phyloP scores from a whole-genome alignment of 1,284 basidiomycete species.

The Malassezia equina region DNA sequence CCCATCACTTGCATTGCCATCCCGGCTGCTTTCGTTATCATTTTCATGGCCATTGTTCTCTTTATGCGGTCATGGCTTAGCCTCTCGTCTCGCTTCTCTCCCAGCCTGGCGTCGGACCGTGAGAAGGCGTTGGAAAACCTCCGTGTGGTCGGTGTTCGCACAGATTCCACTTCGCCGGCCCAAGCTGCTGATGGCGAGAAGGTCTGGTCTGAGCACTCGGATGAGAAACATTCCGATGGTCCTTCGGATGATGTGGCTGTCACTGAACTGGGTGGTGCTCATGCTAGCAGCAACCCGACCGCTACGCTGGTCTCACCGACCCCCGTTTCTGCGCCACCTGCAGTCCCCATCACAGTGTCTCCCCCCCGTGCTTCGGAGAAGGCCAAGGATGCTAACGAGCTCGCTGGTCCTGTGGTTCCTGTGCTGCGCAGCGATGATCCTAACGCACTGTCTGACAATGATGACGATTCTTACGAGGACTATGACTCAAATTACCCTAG shows the following conservation, averaged over 20 bases:
- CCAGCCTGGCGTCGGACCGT: neutral
- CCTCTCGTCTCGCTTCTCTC: neutral
- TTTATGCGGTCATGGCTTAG: neutral
- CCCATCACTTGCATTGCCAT: conserved; percentile 1
- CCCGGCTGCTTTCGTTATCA: conserved; percentile 2
- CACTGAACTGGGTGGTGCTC: neutral
- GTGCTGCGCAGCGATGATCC: conserved; percentile 13
- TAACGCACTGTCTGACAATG: neutral
- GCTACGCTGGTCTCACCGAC: neutral
- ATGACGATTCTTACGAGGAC: conserved; percentile 1
- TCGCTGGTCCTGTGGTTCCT: conserved; percentile 15
- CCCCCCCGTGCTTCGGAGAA: neutral
- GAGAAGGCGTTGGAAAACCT: conserved; percentile 8
- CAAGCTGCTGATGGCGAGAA: neutral
- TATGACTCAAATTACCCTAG: neutral
- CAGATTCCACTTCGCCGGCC: neutral
- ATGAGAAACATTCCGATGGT: neutral
- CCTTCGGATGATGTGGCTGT: neutral
- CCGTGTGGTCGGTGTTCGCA: conserved; percentile 11
- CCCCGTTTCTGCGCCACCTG: neutral
- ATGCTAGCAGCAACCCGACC: neutral
- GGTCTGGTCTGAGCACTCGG: neutral
- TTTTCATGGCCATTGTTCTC: neutral
- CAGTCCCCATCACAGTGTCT: neutral
- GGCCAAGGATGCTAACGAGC: conserved; percentile 10